A percentile compares a stretch with the other conserved stretches of the same genome.
These are phyloP conservation scores for Ascochyta lentis DNA, from an alignment of 2,329 filamentous ascomycete genomes.

Conservation along the genomic window DNA sequence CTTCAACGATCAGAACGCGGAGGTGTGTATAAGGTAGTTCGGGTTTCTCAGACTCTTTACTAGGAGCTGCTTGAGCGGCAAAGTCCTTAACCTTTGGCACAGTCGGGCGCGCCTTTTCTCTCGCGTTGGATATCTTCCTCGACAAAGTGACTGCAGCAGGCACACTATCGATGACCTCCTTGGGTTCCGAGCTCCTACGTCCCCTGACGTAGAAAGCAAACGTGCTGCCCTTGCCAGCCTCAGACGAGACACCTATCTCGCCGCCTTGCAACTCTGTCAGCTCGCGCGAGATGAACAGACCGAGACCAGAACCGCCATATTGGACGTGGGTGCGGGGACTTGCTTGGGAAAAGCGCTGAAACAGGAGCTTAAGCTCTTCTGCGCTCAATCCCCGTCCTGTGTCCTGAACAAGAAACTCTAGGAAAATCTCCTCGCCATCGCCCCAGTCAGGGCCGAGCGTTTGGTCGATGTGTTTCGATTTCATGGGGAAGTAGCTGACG, in stretches of 20 bases:
- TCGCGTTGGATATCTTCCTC: conserved; percentile 42
- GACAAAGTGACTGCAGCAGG: conserved; percentile 28
- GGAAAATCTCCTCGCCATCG: conserved; percentile 67
- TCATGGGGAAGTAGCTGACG: conserved; percentile 69
- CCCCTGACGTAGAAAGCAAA: conserved; percentile 80
- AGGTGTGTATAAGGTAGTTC: conserved; percentile 29
- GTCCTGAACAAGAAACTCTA: conserved; percentile 77
- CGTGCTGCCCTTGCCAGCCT: conserved; percentile 72
- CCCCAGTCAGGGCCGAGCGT: conserved; percentile 71
- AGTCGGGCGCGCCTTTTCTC: conserved; percentile 27
- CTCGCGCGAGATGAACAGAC: conserved; percentile 78
- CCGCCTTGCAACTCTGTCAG: conserved; percentile 83
- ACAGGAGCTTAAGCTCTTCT: conserved; percentile 75
- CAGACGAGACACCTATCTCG: conserved; percentile 75
- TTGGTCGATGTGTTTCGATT: conserved; percentile 56
- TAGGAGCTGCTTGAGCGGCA: conserved; percentile 29
- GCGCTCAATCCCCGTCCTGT: conserved; percentile 76
- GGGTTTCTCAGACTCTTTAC: conserved; percentile 6
- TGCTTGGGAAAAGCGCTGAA: conserved; percentile 80
- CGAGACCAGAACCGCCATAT: conserved; percentile 80
- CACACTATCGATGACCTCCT: conserved; percentile 37
- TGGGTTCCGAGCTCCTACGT: conserved; percentile 59
- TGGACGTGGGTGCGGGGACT: conserved; percentile 77
- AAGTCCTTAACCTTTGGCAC: conserved; percentile 46
- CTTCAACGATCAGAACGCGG: conserved; percentile 53